Evolutionary conservation across 2,329 filamentous ascomycete genomes (phyloP).

Genomic region (Davidsoniella virescens): DNA sequence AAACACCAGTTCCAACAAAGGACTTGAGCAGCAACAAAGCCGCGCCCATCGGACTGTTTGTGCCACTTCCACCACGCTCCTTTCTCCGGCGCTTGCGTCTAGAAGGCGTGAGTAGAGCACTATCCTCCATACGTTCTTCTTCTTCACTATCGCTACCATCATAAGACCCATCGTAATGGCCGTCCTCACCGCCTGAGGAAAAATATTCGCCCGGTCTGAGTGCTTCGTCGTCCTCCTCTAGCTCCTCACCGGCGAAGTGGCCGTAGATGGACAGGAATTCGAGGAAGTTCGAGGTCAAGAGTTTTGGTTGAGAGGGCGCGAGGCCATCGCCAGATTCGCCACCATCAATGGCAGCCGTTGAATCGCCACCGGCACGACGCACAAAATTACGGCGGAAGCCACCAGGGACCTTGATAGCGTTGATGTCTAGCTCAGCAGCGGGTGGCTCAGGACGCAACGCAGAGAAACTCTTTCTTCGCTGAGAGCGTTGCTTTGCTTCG

Average conservation of each 20-base stretch:
- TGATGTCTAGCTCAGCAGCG: constrained; percentile 67
- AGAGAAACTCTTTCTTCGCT: constrained; percentile 79
- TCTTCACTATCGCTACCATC: constrained; percentile 39
- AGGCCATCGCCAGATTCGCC: constrained; percentile 15
- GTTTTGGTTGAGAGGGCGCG: constrained; percentile 30
- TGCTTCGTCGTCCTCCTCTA: constrained; percentile 91
- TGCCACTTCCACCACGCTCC: constrained; percentile 55
- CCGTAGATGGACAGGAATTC: constrained; percentile 93
- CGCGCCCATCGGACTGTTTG: constrained; percentile 63
- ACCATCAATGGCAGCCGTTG: constrained; percentile 16
- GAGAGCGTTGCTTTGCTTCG: constrained; percentile 49
- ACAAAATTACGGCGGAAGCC: constrained; percentile 87
- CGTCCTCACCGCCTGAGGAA: constrained; percentile 55
- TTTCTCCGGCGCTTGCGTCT: constrained; percentile 61
- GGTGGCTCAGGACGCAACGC: constrained; percentile 62
- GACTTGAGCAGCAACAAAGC: constrained; percentile 83
- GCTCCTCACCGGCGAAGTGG: constrained; percentile 91
- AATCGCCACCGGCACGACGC: constrained; percentile 37
- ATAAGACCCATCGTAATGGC: constrained; percentile 32
- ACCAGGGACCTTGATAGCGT: constrained; percentile 80
- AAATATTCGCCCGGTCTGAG: constrained; percentile 83
- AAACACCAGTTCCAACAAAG: constrained; percentile 88
- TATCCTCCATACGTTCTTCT: constrained; percentile 75
- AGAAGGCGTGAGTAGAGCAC: constrained; percentile 63
- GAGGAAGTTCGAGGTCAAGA: constrained; percentile 84